Base-by-base conservation (phyloP, 305 asterid genomes). In the Stenogyne calaminthoides region DNA sequence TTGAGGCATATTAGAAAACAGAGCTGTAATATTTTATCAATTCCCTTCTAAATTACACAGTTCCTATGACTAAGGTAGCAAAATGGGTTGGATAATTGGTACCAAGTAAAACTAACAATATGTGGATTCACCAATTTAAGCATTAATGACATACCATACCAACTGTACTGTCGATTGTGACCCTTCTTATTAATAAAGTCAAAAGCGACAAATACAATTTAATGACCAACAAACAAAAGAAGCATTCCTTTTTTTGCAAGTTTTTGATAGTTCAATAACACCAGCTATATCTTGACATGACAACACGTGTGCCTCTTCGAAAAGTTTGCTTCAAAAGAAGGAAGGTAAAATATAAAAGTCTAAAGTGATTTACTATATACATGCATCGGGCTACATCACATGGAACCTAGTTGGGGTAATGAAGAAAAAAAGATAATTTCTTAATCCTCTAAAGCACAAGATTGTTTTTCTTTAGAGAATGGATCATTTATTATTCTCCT, bases 201-300 rank as follows among this genome's bases (percentile, higher is more conserved):
- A 8, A 42, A 29, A 58, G 25, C 56, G 44, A 16, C 57, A 54
- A 52, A 32, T 44, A 52, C 63, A 71, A 49, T 39, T 32, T 47
- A 16, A 44, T 39, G 15, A 40, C 14, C 51, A 27, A 60, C 11
- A 57, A 22, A 58, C 10, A 58, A 62, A 67, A 16, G 44, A 64
- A 18, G 16, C 69, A 67, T 46, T 57, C 40, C 47, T 25, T 6
- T 37, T n/a, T 7, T 51, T 59, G 44, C 37, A 25, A 15, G 57
- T 49, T 49, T 49, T 58, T 46, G 10, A 11, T 32, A 47, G 40
- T 7, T 32, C 40, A 55, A 67, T 36, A 22, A 32, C 47, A 18
- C 55, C 55, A 68, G 62, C 54, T 39, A 63, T 11, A 62, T 16
- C 9, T 44, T 54, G 56, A 36, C 73, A 54, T 52, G 51, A 71